Percentiles rank a stretch among this genome's conserved stretches.
phyloP scores from a whole-genome alignment of 2,329 filamentous ascomycete genomes.

The Fusarium keratoplasticum region DNA sequence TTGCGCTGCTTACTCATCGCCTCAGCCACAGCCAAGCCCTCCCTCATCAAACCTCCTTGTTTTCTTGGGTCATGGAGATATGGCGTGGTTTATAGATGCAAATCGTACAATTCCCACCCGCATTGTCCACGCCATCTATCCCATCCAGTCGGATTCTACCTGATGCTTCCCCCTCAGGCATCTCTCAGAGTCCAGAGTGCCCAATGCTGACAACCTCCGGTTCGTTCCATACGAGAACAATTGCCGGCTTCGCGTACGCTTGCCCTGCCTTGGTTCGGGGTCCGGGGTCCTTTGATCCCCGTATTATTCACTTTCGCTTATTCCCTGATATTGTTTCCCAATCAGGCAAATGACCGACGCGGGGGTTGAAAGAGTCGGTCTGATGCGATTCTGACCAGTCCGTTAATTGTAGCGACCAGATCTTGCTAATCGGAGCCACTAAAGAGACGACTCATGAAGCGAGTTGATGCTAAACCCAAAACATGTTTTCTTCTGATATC shows the following conservation, averaged over 20 bases:
- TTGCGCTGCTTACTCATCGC: background rate
- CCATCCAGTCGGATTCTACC: constrained; percentile 15
- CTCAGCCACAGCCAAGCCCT: constrained; percentile 1
- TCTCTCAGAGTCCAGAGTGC: background rate
- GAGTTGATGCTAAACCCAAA: background rate
- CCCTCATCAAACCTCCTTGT: constrained; percentile 5
- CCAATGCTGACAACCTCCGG: constrained; percentile 11
- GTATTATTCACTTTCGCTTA: constrained; percentile 10
- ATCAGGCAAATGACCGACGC: constrained; percentile 21
- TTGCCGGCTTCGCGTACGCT: constrained; percentile 6
- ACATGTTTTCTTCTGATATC: constrained; percentile 4
- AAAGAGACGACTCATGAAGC: background rate
- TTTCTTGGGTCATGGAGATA: constrained; percentile 23
- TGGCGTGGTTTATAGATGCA: constrained; percentile 35
- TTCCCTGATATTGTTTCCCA: constrained; percentile 3
- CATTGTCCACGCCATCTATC: constrained; percentile 24
- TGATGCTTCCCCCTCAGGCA: constrained; percentile 13
- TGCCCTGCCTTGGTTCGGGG: constrained; percentile 17
- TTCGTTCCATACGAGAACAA: constrained; percentile 14
- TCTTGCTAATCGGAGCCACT: constrained; percentile 11
- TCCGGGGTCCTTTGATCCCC: constrained; percentile 16
- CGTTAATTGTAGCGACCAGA: background rate
- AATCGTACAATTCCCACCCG: constrained; percentile 36
- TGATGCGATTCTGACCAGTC: background rate
- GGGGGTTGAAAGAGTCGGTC: background rate